These are phyloP conservation scores for Mucor lusitanicus DNA, from an alignment of 371 early-diverging fungal species.

Conservation along the genomic window DNA sequence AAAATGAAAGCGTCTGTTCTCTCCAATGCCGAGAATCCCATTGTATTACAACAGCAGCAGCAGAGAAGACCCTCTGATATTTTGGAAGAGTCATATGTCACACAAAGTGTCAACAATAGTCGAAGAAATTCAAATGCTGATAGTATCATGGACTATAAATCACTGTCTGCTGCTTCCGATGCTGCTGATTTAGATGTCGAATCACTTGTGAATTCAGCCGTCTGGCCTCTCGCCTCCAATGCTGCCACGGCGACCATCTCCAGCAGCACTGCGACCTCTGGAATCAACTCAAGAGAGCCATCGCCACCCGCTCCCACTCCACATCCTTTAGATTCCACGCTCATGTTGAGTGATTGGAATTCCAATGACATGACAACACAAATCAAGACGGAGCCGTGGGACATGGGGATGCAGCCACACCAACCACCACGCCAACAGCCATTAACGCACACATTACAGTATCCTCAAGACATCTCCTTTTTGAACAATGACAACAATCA, in stretches of 20 bases:
- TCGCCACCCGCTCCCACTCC: neutral
- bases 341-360: neutral
- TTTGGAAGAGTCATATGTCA: conserved; percentile 1
- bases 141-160: neutral
- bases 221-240: neutral
- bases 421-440: neutral
- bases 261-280: neutral
- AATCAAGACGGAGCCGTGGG: neutral
- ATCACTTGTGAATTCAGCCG: neutral
- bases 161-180: neutral
- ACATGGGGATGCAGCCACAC: neutral
- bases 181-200: neutral
- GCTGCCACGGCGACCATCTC: neutral
- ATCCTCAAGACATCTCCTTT: neutral
- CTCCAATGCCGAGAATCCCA: neutral
- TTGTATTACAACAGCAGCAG: neutral
- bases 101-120: neutral
- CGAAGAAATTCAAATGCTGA: neutral
- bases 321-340: conserved; percentile 6
- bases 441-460: neutral
- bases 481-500: neutral
- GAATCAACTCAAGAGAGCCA: neutral
- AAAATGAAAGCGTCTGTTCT: neutral
- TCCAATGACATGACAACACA: neutral
- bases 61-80: neutral